These are phyloP conservation scores for Hapsidospora chrysogenum DNA, from an alignment of 495 filamentous ascomycete species.

Conservation along the genomic window DNA sequence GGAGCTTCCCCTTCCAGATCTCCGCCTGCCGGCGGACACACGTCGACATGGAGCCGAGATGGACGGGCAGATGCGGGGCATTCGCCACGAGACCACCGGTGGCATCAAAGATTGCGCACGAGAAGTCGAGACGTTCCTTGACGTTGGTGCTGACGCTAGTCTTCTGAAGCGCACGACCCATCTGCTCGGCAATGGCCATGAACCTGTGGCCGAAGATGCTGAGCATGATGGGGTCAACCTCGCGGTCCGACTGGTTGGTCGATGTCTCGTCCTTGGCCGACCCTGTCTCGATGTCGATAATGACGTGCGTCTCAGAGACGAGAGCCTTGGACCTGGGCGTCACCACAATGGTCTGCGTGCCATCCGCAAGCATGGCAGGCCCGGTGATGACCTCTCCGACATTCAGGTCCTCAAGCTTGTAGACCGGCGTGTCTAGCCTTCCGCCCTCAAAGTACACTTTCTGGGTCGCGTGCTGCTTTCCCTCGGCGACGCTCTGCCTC, in stretches of 20 bases:
- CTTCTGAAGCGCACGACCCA: slow-evolving; percentile 91
- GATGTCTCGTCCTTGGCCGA: slow-evolving; percentile 31
- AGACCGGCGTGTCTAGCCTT: slow-evolving; percentile 67
- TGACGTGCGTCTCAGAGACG: slow-evolving; percentile 56
- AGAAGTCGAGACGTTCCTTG: slow-evolving; percentile 93
- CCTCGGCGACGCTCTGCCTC: slow-evolving; percentile 22
- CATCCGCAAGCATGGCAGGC: slow-evolving; percentile 83
- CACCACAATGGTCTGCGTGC: slow-evolving; percentile 91
- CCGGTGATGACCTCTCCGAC: slow-evolving; percentile 66
- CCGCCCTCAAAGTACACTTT: slow-evolving; percentile 60
- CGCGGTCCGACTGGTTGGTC: slow-evolving; percentile 16
- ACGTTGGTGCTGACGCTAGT: slow-evolving; percentile 96
- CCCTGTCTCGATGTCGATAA: slow-evolving; percentile 50
- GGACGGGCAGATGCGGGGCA: slow-evolving; percentile 85
- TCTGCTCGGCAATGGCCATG: slow-evolving; percentile 98
- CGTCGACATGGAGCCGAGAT: slow-evolving; percentile 84
- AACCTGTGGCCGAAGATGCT: slow-evolving; percentile 94
- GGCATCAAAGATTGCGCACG: slow-evolving; percentile 85
- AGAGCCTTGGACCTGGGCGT: slow-evolving; percentile 61
- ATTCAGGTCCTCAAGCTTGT: slow-evolving; percentile 60
- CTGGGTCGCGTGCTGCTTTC: slow-evolving; percentile 38
- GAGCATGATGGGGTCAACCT: slow-evolving; percentile 75
- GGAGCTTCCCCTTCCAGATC: slow-evolving; percentile 81
- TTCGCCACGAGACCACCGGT: slow-evolving; percentile 89
- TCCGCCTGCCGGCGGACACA: slow-evolving; percentile 85